Conservation (phyloP, 495 filamentous ascomycete genomes). For the Xylaria longipes region DNA sequence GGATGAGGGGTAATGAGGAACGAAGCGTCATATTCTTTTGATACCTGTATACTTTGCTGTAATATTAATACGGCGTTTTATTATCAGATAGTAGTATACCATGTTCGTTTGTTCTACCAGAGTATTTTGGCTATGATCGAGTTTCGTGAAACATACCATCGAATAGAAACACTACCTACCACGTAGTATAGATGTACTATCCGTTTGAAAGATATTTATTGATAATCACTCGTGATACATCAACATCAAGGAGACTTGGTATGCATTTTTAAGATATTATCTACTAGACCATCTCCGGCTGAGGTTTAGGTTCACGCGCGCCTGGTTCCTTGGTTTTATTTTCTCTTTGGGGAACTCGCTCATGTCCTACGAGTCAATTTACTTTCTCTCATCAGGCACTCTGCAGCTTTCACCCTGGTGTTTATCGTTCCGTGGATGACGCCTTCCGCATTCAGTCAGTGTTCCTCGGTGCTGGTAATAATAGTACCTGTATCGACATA, state of each 20-base stretch:
- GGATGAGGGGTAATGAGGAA: neutral
- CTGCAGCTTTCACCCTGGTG: neutral
- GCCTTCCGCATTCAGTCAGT: neutral
- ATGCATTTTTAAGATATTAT: neutral
- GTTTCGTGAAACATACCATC: neutral
- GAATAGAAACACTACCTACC: neutral
- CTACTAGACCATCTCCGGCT: neutral
- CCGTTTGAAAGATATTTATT: neutral
- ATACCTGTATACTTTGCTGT: neutral
- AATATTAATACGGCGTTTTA: neutral
- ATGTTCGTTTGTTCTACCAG: neutral
- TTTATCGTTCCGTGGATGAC: neutral
- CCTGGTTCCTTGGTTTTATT: neutral
- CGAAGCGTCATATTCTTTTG: neutral
- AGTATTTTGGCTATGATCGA: neutral
- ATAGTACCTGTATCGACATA: neutral
- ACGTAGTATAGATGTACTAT: neutral
- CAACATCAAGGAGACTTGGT: neutral
- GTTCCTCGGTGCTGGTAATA: neutral
- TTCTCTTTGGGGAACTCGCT: neutral
- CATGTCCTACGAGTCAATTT: neutral
- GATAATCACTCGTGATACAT: neutral
- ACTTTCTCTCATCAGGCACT: neutral
- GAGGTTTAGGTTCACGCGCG: neutral
- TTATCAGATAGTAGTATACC: conserved; percentile 8